Conservation (phyloP, 108 stramenopile species). For the Aurantiochytrium sp. region DNA sequence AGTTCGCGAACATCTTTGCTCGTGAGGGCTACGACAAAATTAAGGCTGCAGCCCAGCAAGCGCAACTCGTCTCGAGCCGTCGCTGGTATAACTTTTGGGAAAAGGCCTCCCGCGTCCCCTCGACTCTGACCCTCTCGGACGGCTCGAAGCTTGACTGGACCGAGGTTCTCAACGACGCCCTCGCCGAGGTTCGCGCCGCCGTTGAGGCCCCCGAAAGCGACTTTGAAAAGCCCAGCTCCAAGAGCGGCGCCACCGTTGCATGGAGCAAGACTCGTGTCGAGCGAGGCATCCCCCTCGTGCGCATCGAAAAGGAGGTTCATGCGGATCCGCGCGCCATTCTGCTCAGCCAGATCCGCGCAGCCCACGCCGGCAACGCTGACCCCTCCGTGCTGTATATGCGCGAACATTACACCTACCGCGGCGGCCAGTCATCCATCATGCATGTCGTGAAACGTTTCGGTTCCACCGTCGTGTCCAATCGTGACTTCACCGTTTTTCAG, state of each 20-base stretch:
- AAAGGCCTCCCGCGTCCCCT: neutral
- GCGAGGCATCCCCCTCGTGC: neutral
- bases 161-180: neutral
- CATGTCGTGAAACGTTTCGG: neutral
- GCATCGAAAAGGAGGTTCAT: neutral
- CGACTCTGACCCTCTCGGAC: neutral
- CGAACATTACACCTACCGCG: constrained; percentile 3
- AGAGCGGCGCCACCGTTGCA: neutral
- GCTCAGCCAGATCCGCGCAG: constrained; percentile 11
- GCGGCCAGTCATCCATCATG: neutral
- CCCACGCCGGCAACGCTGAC: neutral
- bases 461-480: neutral
- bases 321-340: neutral
- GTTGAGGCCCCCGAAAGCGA: neutral
- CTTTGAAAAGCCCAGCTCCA: neutral
- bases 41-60: neutral
- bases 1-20: neutral
- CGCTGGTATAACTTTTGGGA: constrained; percentile 15
- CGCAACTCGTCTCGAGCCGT: neutral
- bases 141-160: neutral
- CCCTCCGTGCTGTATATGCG: neutral
- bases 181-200: neutral
- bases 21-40: neutral
- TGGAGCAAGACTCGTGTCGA: neutral
- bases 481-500: neutral